A percentile compares a stretch with the other conserved stretches of the same genome.
Conservation (phyloP, 1,284 basidiomycete species). For the Ustilago tritici region DNA sequence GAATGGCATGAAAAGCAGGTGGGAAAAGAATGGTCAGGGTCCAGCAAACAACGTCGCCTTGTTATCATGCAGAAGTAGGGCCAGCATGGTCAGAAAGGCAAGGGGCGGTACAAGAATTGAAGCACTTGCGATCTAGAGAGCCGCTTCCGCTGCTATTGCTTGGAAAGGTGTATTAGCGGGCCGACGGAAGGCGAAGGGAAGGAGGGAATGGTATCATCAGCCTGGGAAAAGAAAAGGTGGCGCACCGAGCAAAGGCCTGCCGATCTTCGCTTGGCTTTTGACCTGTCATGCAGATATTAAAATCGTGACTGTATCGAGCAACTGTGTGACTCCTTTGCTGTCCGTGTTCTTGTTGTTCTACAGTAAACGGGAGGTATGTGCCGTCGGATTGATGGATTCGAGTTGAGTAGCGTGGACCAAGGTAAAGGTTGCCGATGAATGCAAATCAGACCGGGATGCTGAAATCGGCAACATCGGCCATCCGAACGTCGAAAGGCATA, state of each 20-base stretch:
- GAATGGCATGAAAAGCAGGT: background rate
- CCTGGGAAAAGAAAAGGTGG: background rate
- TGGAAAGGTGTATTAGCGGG: background rate
- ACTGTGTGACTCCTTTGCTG: background rate
- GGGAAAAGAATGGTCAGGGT: background rate
- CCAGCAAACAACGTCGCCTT: background rate
- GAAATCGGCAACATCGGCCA: constrained; percentile 2
- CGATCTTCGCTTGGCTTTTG: constrained; percentile 19
- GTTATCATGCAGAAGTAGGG: constrained; percentile 6
- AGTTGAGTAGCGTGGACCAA: background rate
- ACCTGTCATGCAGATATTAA: background rate
- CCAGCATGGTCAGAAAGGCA: background rate
- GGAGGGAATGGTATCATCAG: no score
- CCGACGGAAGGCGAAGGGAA: background rate
- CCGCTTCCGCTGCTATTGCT: background rate
- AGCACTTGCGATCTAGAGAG: background rate
- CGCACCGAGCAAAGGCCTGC: constrained; percentile 19
- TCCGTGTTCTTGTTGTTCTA: background rate
- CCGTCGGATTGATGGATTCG: background rate
- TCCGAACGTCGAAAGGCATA: background rate
- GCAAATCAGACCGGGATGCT: background rate
- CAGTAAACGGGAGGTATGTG: background rate
- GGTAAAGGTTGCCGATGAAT: background rate
- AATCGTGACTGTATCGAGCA: background rate
- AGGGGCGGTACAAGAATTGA: background rate